Percentiles rank a stretch among this genome's conserved stretches.
Evolutionary conservation across 1,284 basidiomycete genomes (phyloP).

Genomic region (Mycosarcoma mackinlayi): DNA sequence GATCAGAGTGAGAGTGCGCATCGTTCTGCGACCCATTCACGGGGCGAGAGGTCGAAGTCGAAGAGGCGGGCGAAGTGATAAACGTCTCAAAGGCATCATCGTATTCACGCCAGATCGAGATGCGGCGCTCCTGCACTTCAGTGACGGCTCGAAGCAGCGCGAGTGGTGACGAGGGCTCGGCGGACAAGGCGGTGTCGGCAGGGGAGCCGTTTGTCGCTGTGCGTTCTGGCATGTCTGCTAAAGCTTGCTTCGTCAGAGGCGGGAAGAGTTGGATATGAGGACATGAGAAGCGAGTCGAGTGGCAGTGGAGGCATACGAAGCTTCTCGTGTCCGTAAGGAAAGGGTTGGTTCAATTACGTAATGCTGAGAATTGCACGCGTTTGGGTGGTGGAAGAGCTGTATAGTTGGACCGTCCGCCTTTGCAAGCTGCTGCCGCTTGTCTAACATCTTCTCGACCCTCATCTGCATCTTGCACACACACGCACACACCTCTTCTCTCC

Average conservation of each 20-base stretch:
- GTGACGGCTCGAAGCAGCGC: constrained; percentile 46
- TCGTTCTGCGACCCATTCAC: constrained; percentile 29
- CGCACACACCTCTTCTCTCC: background rate
- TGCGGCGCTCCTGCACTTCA: constrained; percentile 51
- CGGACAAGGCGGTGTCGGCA: no score
- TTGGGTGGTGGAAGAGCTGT: background rate
- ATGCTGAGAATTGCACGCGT: constrained; percentile 17
- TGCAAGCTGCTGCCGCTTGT: constrained; percentile 7
- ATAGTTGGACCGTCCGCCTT: constrained; percentile 10
- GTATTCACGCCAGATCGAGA: constrained; percentile 53
- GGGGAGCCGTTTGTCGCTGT: background rate
- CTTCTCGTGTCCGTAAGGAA: background rate
- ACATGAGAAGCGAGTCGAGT: background rate
- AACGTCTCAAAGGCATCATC: constrained; percentile 50
- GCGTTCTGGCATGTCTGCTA: constrained; percentile 20
- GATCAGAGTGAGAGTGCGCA: background rate
- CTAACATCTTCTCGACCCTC: constrained; percentile 7
- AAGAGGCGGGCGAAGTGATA: constrained; percentile 10
- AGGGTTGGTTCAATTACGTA: constrained; percentile 39
- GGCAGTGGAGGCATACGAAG: constrained; percentile 30
- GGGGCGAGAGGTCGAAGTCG: background rate
- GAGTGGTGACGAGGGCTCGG: constrained; percentile 17
- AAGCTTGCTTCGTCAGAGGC: background rate
- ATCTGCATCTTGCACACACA: background rate
- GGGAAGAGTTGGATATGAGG: background rate